Evolutionary conservation across 441 rosid genomes (phyloP), one percentile per base, ranked within the genome.

Genomic region (Viola pubescens): DNA sequence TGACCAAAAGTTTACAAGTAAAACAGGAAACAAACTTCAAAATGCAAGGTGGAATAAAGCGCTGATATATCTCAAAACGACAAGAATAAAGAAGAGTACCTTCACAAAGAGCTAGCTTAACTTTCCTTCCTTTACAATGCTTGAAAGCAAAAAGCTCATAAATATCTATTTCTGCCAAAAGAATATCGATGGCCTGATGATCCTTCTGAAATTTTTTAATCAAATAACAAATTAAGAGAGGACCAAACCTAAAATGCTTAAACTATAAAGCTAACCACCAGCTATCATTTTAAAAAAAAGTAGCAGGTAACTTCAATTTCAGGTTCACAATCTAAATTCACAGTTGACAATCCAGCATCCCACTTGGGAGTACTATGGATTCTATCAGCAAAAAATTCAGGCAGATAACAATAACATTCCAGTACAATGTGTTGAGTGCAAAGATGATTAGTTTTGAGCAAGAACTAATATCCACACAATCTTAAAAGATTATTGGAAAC

Each of bases 141-240:
- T 94, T 94, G 83, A 94, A 88, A 64, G 98, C 97, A 79, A 94
- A 91, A 68, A 94, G 85, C 87, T 94, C 99, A 75, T 94, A 94
- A 61, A 94, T 89, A 82, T 91, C 98, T 58, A 94, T 91, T 79
- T 94, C 99, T 6, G 97, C 98, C 47, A 94, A 79, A 65, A 94
- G 97, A 72, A 94, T 91, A 79, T 94, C 98, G 58, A 94, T 88
- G 67, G 99, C 97, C 73, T 94, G 99, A 73, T 91, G 99, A 65
- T 94, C 98, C 64, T 76, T 94, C 97, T 94, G 95, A 70, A 70
- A 71, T 26, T 59, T 55, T 60, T 14, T 45, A 63, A 71, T 26
- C 2, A 42, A 42, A 68, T 34, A 37, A 55, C 56, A 54, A 60
- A 65, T 71, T 48, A 59, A 58, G 62, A 47, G 45, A 57, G 9